A percentile compares a stretch with the other conserved stretches of the same genome.
phyloP scores from a whole-genome alignment of 371 early-diverging fungal genomes.

The Parasitella parasitica region DNA sequence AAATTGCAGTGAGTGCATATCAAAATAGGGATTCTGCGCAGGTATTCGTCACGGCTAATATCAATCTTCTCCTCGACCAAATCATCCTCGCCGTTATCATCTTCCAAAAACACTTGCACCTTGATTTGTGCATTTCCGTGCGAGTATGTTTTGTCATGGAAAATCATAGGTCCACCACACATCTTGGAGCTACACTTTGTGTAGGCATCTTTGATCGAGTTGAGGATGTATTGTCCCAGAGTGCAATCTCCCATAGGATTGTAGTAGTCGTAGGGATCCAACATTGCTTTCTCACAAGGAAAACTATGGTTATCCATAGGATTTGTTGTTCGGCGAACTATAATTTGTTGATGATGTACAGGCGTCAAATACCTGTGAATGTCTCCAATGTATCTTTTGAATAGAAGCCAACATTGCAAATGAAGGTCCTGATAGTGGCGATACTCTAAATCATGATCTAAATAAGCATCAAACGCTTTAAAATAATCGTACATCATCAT shows the following conservation, averaged over 20 bases:
- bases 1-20: conserved; percentile 85
- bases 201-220: conserved; percentile 69
- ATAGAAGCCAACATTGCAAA: conserved; percentile 47
- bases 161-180: conserved; percentile 71
- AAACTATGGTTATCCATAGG: conserved; percentile 39
- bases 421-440: conserved; percentile 55
- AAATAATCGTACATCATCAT: conserved; percentile 27
- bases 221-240: conserved; percentile 85
- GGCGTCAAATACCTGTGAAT: conserved; percentile 60
- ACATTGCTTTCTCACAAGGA: conserved; percentile 75
- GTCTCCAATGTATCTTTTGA: conserved; percentile 53
- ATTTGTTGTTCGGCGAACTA: conserved; percentile 42
- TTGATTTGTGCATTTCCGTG: conserved; percentile 78
- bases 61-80: conserved; percentile 22
- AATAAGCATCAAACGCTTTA: conserved; percentile 26
- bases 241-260: conserved; percentile 74
- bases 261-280: conserved; percentile 81
- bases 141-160: conserved; percentile 83
- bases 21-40: conserved; percentile 48
- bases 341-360: conserved; percentile 67
- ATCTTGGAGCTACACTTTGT: conserved; percentile 63
- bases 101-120: conserved; percentile 47
- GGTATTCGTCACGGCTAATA: conserved; percentile 21
- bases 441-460: conserved; percentile 45
- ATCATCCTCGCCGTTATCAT: conserved; percentile 19